Percentiles rank a stretch among this genome's conserved stretches.
phyloP scores from a whole-genome alignment of 768 basidiomycete species.

The Pholiota molesta region DNA sequence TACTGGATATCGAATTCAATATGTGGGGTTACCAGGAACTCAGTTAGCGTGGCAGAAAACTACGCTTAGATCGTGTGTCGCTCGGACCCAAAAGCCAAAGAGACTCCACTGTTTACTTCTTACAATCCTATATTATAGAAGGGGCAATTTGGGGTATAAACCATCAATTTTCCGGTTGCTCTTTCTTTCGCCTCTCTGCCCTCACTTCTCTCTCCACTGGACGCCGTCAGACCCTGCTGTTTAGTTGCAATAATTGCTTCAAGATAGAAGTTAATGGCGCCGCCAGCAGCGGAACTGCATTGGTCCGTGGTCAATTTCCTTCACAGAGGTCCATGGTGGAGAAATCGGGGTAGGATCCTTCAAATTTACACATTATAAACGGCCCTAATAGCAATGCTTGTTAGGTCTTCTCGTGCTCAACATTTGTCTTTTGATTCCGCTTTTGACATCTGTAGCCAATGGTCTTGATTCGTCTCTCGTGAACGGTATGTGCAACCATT shows the following conservation, averaged over 20 bases:
- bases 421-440: constrained; percentile 58
- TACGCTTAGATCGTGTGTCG: background rate
- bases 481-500: constrained; percentile 38
- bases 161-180: background rate
- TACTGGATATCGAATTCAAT: background rate
- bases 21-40: background rate
- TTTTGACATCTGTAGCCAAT: constrained; percentile 68
- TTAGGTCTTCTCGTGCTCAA: constrained; percentile 62
- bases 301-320: constrained; percentile 61
- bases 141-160: background rate
- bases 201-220: background rate
- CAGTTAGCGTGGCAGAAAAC: constrained; percentile 2
- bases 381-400: background rate
- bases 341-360: constrained; percentile 49
- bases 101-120: constrained; percentile 1
- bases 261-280: constrained; percentile 16
- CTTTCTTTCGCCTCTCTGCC: background rate
- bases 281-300: constrained; percentile 17
- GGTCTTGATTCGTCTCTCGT: constrained; percentile 72
- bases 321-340: constrained; percentile 63
- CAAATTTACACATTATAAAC: background rate
- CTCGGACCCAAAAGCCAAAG: constrained; percentile 2
- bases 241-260: background rate
- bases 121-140: constrained; percentile 4
- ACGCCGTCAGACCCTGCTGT: background rate